Base-by-base conservation (phyloP, 2,329 filamentous ascomycete genomes). In the Tolypocladium tundrense region DNA sequence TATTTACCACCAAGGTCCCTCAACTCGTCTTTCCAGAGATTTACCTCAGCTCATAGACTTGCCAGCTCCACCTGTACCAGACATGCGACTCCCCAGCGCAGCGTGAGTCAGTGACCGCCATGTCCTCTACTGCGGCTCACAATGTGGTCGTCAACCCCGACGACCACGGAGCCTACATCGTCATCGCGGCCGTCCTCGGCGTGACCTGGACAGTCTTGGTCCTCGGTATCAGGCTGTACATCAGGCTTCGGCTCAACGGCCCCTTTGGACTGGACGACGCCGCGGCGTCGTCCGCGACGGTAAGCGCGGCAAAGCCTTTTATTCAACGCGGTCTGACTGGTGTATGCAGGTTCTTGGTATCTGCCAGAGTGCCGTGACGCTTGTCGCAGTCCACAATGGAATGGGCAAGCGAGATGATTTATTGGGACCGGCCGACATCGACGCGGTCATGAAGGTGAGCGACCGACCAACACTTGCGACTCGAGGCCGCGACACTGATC, bases 201-300 rank as follows among this genome's bases (percentile, higher is more conserved):
- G 54, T 60, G 45, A 59, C 45, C 4, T 63, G 61, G 61, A 61
- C 58, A n/a, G n/a, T 58, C 16, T 53, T 63, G 40, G 60, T 63
- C 13, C 54, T 55, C 10, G 42, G 45, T n/a, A 63, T 63, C 31
- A 53, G 61, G 10, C n/a, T 63, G 1, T 63, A 61, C 52, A 63
- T 63, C 51, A 42, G 61, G 33, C 31, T 60, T 27, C 58, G 57
- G 0, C 55, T 63, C 21, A 59, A 58, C 14, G 61, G 61, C 1
- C 61, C 61, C 2, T 59, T 61, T 50, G 58, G 61, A 16, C 33
- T 43, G 19, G 61, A 63, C 24, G 61, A 63, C 27, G 54, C 52
- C 19, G 58, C 60, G 31, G 60, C 61, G n/a, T 37, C 56, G 0
- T 39, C 58, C n/a, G 61, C 58, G 24, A 63, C 61, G 19, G 61